Conservation (phyloP, 169 alveolate species). For the Eimeria tenella region DNA sequence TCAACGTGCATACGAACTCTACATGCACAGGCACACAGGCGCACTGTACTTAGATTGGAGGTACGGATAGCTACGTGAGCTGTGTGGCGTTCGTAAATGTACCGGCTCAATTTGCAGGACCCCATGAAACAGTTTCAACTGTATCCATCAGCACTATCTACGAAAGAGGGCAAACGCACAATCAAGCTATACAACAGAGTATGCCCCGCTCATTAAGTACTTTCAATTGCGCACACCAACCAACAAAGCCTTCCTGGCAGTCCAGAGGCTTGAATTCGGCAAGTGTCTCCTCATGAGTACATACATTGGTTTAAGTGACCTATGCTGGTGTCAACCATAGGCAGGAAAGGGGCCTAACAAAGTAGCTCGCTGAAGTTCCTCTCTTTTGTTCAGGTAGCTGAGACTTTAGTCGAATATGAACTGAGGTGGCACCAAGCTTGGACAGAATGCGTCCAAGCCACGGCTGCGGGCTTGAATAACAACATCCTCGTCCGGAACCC, state of each 20-base stretch:
- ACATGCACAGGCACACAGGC: not conserved
- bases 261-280: too few species aligned
- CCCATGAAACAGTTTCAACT: slow-evolving; percentile 94
- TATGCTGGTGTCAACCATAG: too few species aligned
- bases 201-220: slow-evolving; percentile 54
- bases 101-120: slow-evolving; percentile 79
- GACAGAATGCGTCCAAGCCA: slow-evolving; percentile 93
- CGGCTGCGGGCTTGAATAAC: slow-evolving; percentile 94
- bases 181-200: slow-evolving; percentile 91
- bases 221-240: too few species aligned
- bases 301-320: too few species aligned
- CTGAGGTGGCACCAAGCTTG: slow-evolving; percentile 92
- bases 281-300: too few species aligned
- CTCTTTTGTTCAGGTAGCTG: slow-evolving; percentile 78
- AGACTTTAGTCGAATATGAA: slow-evolving; percentile 92
- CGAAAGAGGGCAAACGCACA: slow-evolving; percentile 88
- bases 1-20: not conserved
- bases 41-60: not conserved
- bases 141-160: slow-evolving; percentile 85
- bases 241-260: too few species aligned
- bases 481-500: slow-evolving; percentile 93
- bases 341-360: too few species aligned
- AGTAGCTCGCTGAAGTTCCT: not conserved
- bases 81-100: too few species aligned
- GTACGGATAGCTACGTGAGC: too few species aligned